Percentiles rank a stretch among this genome's conserved stretches.
These are phyloP conservation scores for Alternaria postmessia DNA, from an alignment of 2,329 filamentous ascomycete genomes.

Conservation along the genomic window DNA sequence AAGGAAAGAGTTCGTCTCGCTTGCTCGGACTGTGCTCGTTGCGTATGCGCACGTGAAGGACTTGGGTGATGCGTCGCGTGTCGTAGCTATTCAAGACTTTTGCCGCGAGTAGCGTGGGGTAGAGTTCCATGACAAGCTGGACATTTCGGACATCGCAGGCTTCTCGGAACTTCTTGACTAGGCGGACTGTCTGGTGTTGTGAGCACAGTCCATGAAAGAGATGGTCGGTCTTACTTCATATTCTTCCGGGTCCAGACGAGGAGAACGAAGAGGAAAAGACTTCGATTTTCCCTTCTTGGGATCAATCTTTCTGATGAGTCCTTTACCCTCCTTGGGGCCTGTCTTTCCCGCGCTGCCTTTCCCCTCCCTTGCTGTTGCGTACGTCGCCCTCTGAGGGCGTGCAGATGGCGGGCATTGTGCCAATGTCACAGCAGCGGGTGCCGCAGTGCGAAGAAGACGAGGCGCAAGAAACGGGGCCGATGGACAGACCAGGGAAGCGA, in stretches of 20 bases:
- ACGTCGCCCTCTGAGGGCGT: slow-evolving; percentile 14
- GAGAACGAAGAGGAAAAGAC: not conserved
- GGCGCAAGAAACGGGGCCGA: slow-evolving; percentile 48
- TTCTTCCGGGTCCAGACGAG: not conserved
- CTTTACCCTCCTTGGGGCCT: not conserved
- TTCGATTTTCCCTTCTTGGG: not conserved
- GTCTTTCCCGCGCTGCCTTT: slow-evolving; percentile 7
- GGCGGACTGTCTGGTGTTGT: slow-evolving; percentile 7
- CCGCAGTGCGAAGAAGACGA: slow-evolving; percentile 33
- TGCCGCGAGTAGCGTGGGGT: slow-evolving; percentile 31
- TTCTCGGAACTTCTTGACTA: slow-evolving; percentile 24
- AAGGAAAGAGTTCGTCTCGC: slow-evolving; percentile 28
- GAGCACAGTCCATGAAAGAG: not conserved
- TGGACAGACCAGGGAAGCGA: slow-evolving; percentile 44
- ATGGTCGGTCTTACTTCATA: not conserved
- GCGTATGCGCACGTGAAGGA: slow-evolving; percentile 49
- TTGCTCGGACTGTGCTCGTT: slow-evolving; percentile 12
- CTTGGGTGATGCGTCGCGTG: slow-evolving; percentile 44
- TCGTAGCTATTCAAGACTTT: slow-evolving; percentile 28
- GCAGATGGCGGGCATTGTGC: slow-evolving; percentile 13
- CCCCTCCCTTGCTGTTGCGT: slow-evolving; percentile 23
- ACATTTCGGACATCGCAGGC: slow-evolving; percentile 29
- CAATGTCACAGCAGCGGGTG: slow-evolving; percentile 15
- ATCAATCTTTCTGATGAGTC: not conserved
- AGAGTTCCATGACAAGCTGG: slow-evolving; percentile 35